Percentiles rank a stretch among this genome's conserved stretches.
phyloP scores from a whole-genome alignment of 805 yeast species.

The Danielia reshetovae region DNA sequence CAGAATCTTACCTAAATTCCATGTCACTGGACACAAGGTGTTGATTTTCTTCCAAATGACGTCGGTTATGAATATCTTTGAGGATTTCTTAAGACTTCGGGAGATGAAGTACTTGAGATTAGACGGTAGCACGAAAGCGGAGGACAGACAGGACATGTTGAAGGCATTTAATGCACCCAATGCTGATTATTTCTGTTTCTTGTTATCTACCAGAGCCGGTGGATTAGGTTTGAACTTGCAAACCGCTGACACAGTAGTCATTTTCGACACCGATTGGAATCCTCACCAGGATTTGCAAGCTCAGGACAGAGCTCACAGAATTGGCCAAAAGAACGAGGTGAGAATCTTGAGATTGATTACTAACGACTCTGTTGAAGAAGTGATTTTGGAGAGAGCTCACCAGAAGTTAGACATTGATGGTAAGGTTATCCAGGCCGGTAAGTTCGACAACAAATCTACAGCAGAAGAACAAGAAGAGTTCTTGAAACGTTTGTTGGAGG shows the following conservation, averaged over 20 bases:
- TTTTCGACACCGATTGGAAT: constrained; percentile 87
- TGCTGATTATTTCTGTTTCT: constrained; percentile 74
- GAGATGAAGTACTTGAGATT: constrained; percentile 69
- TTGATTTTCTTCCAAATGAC: constrained; percentile 87
- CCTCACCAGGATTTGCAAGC: constrained; percentile 92
- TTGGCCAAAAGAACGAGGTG: constrained; percentile 86
- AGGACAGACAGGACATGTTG: constrained; percentile 73
- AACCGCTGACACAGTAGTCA: constrained; percentile 83
- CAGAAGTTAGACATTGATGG: constrained; percentile 84
- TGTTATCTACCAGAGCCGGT: constrained; percentile 84
- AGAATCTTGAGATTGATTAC: constrained; percentile 76
- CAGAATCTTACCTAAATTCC: constrained; percentile 69
- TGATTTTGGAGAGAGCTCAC: constrained; percentile 75
- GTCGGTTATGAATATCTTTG: constrained; percentile 87
- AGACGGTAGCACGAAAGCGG: constrained; percentile 82
- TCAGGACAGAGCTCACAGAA: constrained; percentile 86
- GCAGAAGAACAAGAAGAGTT: constrained; percentile 85
- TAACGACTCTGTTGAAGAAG: constrained; percentile 80
- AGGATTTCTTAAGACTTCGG: constrained; percentile 67
- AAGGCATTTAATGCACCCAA: constrained; percentile 70
- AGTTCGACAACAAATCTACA: constrained; percentile 80
- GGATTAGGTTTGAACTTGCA: constrained; percentile 83
- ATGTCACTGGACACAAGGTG: constrained; percentile 71
- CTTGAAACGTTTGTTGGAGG: constrained; percentile 66
- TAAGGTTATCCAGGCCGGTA: constrained; percentile 88